phyloP scores from a whole-genome alignment of 495 filamentous ascomycete genomes.

The Neurospora tetraspora region DNA sequence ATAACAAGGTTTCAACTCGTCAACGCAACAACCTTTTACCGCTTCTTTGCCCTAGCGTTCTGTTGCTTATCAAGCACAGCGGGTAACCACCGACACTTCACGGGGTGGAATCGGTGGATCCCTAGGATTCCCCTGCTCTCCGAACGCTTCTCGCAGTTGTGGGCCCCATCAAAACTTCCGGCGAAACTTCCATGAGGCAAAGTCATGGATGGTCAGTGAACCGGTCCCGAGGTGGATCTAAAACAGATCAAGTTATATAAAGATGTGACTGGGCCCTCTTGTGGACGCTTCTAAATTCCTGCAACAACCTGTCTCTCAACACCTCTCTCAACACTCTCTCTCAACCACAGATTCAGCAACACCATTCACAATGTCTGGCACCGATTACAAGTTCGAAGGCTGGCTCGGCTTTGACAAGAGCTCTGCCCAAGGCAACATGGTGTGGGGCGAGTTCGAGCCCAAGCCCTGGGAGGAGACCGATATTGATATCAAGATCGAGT shows the following conservation, averaged over 20 bases:
- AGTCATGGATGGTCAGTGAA: background rate
- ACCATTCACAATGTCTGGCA: constrained; percentile 11
- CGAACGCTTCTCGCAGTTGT: background rate
- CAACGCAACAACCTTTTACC: background rate
- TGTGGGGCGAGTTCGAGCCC: constrained; percentile 60
- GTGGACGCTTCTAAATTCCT: background rate
- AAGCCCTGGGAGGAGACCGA: constrained; percentile 73
- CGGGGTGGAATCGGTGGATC: background rate
- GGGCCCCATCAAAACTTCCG: background rate
- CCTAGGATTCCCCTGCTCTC: background rate
- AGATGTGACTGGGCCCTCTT: background rate
- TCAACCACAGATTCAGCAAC: background rate
- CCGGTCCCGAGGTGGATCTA: background rate
- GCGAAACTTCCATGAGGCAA: background rate
- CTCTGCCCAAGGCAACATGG: constrained; percentile 56
- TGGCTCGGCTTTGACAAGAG: constrained; percentile 63
- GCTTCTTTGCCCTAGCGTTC: background rate
- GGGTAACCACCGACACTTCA: background rate
- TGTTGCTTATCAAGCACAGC: background rate
- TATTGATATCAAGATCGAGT: constrained; percentile 66
- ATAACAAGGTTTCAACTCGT: background rate
- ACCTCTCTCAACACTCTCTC: background rate
- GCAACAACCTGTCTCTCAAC: background rate
- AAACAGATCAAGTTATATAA: background rate
- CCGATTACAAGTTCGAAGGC: constrained; percentile 54